These are phyloP conservation scores for Graphilbum ipis-grandicollis DNA, from an alignment of 2,329 filamentous ascomycete genomes.

Conservation along the genomic window DNA sequence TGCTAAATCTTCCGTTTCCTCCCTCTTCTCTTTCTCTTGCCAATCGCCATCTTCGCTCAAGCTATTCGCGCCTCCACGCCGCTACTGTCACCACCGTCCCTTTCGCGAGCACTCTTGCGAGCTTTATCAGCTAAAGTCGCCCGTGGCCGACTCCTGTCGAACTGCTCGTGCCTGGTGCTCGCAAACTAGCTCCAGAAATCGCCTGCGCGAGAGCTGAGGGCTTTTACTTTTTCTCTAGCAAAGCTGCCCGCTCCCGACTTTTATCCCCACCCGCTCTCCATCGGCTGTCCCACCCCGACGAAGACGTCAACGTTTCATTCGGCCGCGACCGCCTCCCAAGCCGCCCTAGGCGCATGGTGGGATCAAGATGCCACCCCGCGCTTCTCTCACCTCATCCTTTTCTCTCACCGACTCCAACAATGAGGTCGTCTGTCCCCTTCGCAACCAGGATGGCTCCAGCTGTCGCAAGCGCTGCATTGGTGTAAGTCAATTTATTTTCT, in stretches of 20 bases:
- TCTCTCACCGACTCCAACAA: constrained; percentile 84
- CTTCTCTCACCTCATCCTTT: constrained; percentile 76
- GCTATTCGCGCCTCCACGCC: background rate
- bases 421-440: constrained; percentile 90
- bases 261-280: background rate
- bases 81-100: constrained; percentile 5
- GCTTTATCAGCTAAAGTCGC: too few relatives aligned
- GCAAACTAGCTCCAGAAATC: background rate
- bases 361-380: constrained; percentile 73
- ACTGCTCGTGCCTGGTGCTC: too few relatives aligned
- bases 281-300: constrained; percentile 4
- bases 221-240: background rate
- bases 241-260: background rate
- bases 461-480: constrained; percentile 96
- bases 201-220: background rate
- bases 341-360: constrained; percentile 28
- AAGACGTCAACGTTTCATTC: background rate
- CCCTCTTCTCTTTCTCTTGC: background rate
- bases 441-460: constrained; percentile 89
- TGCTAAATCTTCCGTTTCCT: too few relatives aligned
- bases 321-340: background rate
- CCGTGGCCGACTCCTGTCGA: too few relatives aligned
- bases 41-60: background rate
- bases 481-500: constrained; percentile 49
- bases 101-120: constrained; percentile 1